Base-by-base conservation (phyloP, 1,139 yeast genomes). In the Kodamaea alishanica region DNA sequence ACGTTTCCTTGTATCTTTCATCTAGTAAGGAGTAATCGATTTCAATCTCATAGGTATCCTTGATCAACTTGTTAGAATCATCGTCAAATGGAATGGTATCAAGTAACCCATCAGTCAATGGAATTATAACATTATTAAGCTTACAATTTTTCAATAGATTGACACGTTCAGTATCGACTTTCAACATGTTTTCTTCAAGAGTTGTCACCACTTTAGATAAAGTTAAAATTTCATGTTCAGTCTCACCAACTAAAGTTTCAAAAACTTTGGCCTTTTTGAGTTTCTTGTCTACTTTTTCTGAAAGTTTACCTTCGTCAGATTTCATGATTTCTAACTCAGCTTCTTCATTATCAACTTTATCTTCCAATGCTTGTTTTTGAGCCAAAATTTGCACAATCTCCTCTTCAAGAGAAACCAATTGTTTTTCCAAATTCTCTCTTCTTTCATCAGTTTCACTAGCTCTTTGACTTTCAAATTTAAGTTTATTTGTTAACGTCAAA, bases 81-180 rank as follows among this genome's bases (percentile, higher is more conserved):
- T 65, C 71, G 25, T 61, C 60, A 58, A 63, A 36, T 72, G 87
- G 46, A 72, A 71, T 49, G 52, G 75, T 47, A 61, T 81, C 61
- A 71, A 67, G 39, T 65, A 73, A 54, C 0, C 94, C 92, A 28
- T 76, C 75, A 6, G 58, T 50, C 30, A 88, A 61, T 1, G 96
- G 96, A 10, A 90, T 52, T 8, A 70, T 68, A 10, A 84, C 70
- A 46, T 78, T 84, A 40, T 85, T 87, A 45, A 90, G 74, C 52
- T 85, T 86, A 60, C 96, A 86, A 46, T 79, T 79, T 48, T 84
- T 79, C 46, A 89, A 67, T 23, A 80, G 65, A 47, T 78, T 76
- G 5, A 79, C 67, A 48, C 85, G 75, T 39, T 81, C 85, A 20
- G 80, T 60, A 44, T 75, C 79, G 5, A 70, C 58, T 44, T 76